phyloP scores from a whole-genome alignment of 768 basidiomycete genomes.

The Cubamyces sp. region DNA sequence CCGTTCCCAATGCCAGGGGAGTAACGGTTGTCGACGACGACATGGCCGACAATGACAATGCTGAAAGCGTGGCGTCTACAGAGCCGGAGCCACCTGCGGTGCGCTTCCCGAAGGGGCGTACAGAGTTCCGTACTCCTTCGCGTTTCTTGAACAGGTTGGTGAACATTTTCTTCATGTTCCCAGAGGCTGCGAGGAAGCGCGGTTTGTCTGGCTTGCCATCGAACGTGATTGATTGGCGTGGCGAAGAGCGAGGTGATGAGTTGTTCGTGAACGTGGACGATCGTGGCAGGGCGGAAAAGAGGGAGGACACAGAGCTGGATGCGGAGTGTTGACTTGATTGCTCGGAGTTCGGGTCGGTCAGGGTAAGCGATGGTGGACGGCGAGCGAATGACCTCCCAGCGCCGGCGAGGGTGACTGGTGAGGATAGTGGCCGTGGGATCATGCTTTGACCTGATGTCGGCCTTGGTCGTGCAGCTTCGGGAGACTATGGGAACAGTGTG shows the following conservation, averaged over 20 bases:
- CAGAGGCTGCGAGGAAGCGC: slow-evolving; percentile 16
- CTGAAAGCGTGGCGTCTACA: slow-evolving; percentile 19
- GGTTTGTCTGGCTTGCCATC: slow-evolving; percentile 16
- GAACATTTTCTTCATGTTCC: slow-evolving; percentile 26
- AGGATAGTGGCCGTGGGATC: slow-evolving; percentile 20
- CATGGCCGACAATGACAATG: slow-evolving; percentile 7
- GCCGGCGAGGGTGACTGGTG: slow-evolving; percentile 12
- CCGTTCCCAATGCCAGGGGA: slow-evolving; percentile 9
- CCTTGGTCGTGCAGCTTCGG: slow-evolving; percentile 8
- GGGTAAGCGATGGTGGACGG: slow-evolving; percentile 19
- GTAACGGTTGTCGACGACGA: not conserved
- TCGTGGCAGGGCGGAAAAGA: slow-evolving; percentile 24
- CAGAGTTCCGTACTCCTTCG: slow-evolving; percentile 8
- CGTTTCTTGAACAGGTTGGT: slow-evolving; percentile 25
- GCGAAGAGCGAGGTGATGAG: slow-evolving; percentile 18
- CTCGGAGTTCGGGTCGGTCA: slow-evolving; percentile 9
- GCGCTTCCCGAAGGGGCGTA: slow-evolving; percentile 13
- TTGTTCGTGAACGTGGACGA: slow-evolving; percentile 15
- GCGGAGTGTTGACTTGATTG: slow-evolving; percentile 17
- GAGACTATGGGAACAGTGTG: not conserved
- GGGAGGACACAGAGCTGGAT: slow-evolving; percentile 19
- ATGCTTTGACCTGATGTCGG: slow-evolving; percentile 18
- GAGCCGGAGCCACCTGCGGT: slow-evolving; percentile 10
- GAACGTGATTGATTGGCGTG: slow-evolving; percentile 10
- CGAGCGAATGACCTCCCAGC: slow-evolving; percentile 1